A percentile compares a stretch with the other conserved stretches of the same genome.
Conservation (phyloP, 805 yeast genomes). For the Wickerhamomyces strasburgensis region DNA sequence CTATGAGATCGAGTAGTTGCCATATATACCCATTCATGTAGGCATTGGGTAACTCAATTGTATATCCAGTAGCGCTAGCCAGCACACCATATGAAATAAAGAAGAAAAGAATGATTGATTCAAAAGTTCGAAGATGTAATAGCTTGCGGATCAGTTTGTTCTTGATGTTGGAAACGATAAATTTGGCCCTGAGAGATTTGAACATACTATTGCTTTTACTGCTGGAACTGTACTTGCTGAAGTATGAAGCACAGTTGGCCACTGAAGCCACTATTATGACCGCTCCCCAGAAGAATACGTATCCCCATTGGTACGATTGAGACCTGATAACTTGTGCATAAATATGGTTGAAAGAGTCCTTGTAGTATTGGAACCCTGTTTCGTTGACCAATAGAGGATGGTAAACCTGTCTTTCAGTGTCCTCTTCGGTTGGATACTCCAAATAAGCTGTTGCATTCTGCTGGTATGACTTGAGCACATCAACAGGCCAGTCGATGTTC, state of each 20-base stretch:
- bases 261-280: conserved; percentile 30
- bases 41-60: conserved; percentile 34
- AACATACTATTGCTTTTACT: conserved; percentile 19
- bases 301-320: conserved; percentile 44
- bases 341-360: conserved; percentile 31
- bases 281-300: conserved; percentile 36
- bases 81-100: conserved; percentile 30
- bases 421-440: conserved; percentile 26
- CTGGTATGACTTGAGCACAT: conserved; percentile 30
- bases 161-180: conserved; percentile 22
- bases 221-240: conserved; percentile 23
- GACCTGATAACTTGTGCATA: conserved; percentile 34
- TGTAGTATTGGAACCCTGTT: conserved; percentile 30
- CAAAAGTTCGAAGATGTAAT: conserved; percentile 26
- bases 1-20: conserved; percentile 35
- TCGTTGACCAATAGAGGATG: conserved; percentile 32
- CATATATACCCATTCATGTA: conserved; percentile 27
- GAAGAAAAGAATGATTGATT: conserved; percentile 27
- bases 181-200: conserved; percentile 26
- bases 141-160: conserved; percentile 22
- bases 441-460: conserved; percentile 32
- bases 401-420: conserved; percentile 20
- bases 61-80: conserved; percentile 31
- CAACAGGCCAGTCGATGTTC: conserved; percentile 28
- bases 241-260: conserved; percentile 24